Evolutionary conservation across 1,139 yeast species (phyloP).

Genomic region (Zygoascus sp.): DNA sequence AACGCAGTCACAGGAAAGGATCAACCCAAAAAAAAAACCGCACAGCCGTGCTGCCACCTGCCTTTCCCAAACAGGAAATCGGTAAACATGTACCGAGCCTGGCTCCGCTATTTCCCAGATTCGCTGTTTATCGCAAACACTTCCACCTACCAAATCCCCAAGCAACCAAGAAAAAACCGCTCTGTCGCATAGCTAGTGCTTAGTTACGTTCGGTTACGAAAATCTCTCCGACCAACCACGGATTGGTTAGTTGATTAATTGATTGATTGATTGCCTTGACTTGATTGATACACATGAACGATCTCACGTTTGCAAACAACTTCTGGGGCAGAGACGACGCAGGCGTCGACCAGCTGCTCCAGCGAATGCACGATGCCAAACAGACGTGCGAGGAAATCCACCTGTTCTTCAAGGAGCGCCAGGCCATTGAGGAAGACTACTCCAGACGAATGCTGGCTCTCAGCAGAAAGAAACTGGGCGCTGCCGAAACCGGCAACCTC

Average conservation of each 20-base stretch:
- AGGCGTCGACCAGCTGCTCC: constrained; percentile 46
- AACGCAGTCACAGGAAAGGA: constrained; percentile 8
- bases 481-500: constrained; percentile 55
- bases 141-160: constrained; percentile 1
- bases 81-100: background rate
- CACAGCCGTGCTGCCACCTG: no score
- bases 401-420: constrained; percentile 42
- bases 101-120: background rate
- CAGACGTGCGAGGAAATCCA: constrained; percentile 45
- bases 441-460: constrained; percentile 51
- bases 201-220: no score
- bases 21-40: background rate
- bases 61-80: background rate
- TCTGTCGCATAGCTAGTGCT: no score
- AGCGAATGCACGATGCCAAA: constrained; percentile 48
- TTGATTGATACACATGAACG: background rate
- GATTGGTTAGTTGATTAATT: no score
- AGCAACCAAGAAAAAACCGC: no score
- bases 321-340: constrained; percentile 53
- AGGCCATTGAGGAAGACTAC: constrained; percentile 70
- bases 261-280: no score
- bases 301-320: constrained; percentile 42
- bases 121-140: constrained; percentile 1
- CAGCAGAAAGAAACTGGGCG: constrained; percentile 50
- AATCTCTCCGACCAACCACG: no score